Conservation (phyloP, 768 basidiomycete genomes). For the Tulasnella sp. region DNA sequence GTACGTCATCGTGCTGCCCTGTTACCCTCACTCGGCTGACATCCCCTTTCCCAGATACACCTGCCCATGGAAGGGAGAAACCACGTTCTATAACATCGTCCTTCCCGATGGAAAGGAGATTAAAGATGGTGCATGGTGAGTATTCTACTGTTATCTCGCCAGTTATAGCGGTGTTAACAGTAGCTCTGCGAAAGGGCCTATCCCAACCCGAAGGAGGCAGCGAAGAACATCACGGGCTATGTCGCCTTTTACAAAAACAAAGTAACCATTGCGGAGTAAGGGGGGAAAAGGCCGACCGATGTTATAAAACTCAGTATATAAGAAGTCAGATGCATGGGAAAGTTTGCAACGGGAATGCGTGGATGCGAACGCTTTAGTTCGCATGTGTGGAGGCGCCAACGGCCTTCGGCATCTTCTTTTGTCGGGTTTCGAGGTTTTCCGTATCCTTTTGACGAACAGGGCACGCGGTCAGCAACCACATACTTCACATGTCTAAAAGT, state of each 20-base stretch:
- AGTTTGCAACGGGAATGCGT: background rate
- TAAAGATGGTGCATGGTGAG: slow-evolving; percentile 61
- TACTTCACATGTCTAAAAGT: slow-evolving; percentile 19
- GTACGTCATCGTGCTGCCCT: slow-evolving; percentile 32
- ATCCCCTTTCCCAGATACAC: slow-evolving; percentile 37
- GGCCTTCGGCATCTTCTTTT: slow-evolving; percentile 80
- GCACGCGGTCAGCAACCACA: slow-evolving; percentile 23
- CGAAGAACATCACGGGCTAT: slow-evolving; percentile 54
- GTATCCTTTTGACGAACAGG: slow-evolving; percentile 18
- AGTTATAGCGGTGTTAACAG: background rate
- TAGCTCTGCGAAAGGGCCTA: slow-evolving; percentile 50
- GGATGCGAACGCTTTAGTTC: background rate
- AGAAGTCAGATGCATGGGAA: background rate
- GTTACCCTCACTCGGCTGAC: background rate
- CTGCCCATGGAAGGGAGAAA: slow-evolving; percentile 74
- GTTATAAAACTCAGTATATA: background rate
- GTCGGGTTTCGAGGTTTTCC: slow-evolving; percentile 16
- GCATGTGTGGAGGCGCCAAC: slow-evolving; percentile 30
- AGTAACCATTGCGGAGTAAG: slow-evolving; percentile 11
- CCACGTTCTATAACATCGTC: slow-evolving; percentile 55
- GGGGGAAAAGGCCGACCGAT: background rate
- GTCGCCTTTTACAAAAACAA: slow-evolving; percentile 73
- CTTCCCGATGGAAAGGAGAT: slow-evolving; percentile 41
- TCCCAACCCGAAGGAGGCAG: slow-evolving; percentile 47
- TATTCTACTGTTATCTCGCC: background rate